These are phyloP conservation scores for Hortiboletus campestris DNA, from an alignment of 768 basidiomycete genomes.

Conservation along the genomic window DNA sequence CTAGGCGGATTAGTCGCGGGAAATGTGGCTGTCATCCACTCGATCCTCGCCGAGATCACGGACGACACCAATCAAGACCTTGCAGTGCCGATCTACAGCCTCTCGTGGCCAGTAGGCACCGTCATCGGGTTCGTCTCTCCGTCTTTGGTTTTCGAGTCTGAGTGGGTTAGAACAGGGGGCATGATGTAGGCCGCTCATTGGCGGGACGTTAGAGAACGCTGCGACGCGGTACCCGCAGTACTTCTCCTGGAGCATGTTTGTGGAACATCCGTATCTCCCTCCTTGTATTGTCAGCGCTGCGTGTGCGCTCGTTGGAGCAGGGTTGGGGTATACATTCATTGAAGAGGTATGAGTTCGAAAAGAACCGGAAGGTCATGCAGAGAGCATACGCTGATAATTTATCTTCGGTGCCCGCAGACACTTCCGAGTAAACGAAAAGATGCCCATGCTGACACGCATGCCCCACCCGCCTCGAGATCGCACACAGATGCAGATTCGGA, in stretches of 20 bases:
- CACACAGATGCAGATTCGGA: background rate
- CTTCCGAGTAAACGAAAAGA: conserved; percentile 14
- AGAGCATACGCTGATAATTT: background rate
- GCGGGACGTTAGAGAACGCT: conserved; percentile 21
- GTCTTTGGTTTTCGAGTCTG: too few species aligned
- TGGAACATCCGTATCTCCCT: conserved; percentile 15
- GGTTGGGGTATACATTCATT: conserved; percentile 17
- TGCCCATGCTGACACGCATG: too few species aligned
- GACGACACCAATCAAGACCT: conserved; percentile 57
- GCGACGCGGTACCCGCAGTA: conserved; percentile 6
- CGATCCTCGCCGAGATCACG: conserved; percentile 60
- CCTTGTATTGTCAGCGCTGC: conserved; percentile 15
- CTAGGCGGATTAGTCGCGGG: conserved; percentile 65
- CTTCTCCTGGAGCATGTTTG: conserved; percentile 13
- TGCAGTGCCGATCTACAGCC: conserved; percentile 56
- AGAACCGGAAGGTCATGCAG: too few species aligned
- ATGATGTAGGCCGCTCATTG: conserved; percentile 17
- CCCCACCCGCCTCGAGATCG: background rate
- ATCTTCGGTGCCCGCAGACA: conserved; percentile 5
- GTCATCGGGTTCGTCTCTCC: conserved; percentile 45
- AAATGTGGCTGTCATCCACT: conserved; percentile 60
- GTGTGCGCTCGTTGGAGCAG: conserved; percentile 4
- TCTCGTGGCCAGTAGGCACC: conserved; percentile 56
- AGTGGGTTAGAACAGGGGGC: too few species aligned
- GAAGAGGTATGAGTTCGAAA: conserved; percentile 16